Evolutionary conservation across 306 rosid species (phyloP), one percentile per base, ranked within the genome.

Genomic region (Erythrophleum fordii): DNA sequence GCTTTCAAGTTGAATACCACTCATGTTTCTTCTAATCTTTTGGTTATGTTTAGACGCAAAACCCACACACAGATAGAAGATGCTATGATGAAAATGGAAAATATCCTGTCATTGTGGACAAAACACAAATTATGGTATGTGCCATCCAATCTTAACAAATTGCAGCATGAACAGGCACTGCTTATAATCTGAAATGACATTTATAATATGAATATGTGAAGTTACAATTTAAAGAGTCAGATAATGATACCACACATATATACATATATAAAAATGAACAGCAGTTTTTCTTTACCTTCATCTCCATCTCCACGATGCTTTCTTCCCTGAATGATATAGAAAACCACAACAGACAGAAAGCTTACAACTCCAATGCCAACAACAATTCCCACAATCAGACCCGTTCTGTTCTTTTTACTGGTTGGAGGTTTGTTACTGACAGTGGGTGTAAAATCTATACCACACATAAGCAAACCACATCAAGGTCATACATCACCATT

Each of bases 391-490:
- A 79, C 85, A 17, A 91, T 83, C 35, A 91, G 84, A 70, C 90
- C 91, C 0, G 90, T 84, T 73, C 49, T 88, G 66, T 72, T 87
- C 72, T 75, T 85, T 66, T 86, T 73, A 67, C 42, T 88, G 37
- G 83, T 79, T 55, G 90, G 92, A 82, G 92, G 81, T 28, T 25
- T 7, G 60, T 94, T 94, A 77, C 89, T 76, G 64, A 89, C 93
- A 46, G 80, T 59, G 62, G 97, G 97, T 18, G 0, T 34, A 44
- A 94, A 94, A 71, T 94, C 97, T 94, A 83, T 71, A 75, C 48
- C 72, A 79, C 74, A 45, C 11, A 68, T 39, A 55, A 62, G 45
- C 14, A 80, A 67, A 87, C 65, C 61, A 59, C 26, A 58, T 60
- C 60, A 79, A 53, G 51, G 31, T 22, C 22, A 29, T 44, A 64